Conservation (phyloP, 2,329 filamentous ascomycete species). For the Trichoderma cornu-damae region DNA sequence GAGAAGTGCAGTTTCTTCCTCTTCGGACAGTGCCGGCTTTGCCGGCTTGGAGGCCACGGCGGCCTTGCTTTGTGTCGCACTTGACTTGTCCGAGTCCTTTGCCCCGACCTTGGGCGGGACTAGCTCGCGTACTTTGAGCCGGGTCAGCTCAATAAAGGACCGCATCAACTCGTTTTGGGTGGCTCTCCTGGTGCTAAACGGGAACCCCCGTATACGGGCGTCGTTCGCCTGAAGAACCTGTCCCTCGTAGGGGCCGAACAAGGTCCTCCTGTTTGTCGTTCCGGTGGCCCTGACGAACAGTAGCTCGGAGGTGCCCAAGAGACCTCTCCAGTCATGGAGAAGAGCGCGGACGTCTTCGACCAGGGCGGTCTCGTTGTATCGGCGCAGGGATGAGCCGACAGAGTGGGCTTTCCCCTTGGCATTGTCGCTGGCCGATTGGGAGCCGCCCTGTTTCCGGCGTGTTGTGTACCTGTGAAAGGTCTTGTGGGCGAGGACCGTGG, state of each 20-base stretch:
- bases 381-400: conserved; percentile 79
- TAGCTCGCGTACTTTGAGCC: conserved; percentile 78
- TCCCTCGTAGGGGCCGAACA: conserved; percentile 88
- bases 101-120: conserved; percentile 56
- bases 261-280: conserved; percentile 73
- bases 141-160: conserved; percentile 86
- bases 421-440: conserved; percentile 89
- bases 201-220: conserved; percentile 75
- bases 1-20: conserved; percentile 74
- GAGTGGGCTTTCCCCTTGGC: conserved; percentile 93
- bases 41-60: conserved; percentile 44
- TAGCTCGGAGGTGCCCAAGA: conserved; percentile 79
- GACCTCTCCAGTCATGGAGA: conserved; percentile 74
- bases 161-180: conserved; percentile 94
- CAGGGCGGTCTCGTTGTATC: conserved; percentile 90
- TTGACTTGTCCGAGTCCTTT: conserved; percentile 39
- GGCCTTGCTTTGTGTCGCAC: conserved; percentile 31
- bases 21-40: conserved; percentile 66
- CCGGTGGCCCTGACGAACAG: conserved; percentile 89
- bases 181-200: conserved; percentile 85
- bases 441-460: conserved; percentile 88
- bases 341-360: conserved; percentile 81
- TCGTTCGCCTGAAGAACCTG: conserved; percentile 79
- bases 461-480: conserved; percentile 98
- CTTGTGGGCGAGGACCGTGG: conserved; percentile 88